These are phyloP conservation scores for Exophiala calicioides DNA, from an alignment of 2,329 filamentous ascomycete species.

Conservation along the genomic window DNA sequence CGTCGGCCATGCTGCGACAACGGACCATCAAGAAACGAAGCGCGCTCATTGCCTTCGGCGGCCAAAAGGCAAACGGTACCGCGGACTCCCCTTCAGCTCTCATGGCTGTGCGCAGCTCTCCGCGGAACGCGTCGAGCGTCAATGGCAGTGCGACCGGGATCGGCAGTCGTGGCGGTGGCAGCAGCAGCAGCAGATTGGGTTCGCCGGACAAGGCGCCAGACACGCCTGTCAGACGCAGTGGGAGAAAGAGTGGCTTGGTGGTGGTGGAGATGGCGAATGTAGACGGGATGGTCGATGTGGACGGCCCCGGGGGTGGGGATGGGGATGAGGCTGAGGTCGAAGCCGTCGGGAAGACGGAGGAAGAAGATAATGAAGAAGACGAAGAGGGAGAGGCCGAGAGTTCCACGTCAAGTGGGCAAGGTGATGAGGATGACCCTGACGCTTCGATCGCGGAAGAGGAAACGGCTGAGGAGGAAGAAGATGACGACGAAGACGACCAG, in stretches of 20 bases:
- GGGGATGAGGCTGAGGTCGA: conserved; percentile 10
- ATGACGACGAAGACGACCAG: conserved; percentile 17
- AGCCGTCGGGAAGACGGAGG: conserved; percentile 4
- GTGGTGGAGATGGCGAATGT: conserved; percentile 15
- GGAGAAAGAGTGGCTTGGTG: conserved; percentile 24
- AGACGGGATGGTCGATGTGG: conserved; percentile 9
- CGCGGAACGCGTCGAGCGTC: conserved; percentile 23
- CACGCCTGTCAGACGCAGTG: conserved; percentile 28
- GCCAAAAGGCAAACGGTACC: conserved; percentile 11
- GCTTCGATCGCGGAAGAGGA: conserved; percentile 10
- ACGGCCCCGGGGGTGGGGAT: conserved; percentile 1
- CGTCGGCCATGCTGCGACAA: conserved; percentile 29
- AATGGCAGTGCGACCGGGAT: conserved; percentile 16
- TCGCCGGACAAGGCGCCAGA: conserved; percentile 15
- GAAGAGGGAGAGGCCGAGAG: conserved; percentile 12
- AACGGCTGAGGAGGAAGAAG: conserved; percentile 13
- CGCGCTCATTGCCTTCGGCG: conserved; percentile 20
- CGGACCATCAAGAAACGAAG: conserved; percentile 27
- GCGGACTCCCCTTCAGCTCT: conserved; percentile 7
- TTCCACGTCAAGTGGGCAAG: conserved; percentile 5
- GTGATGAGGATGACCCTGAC: conserved; percentile 10
- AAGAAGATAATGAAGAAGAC: conserved; percentile 9
- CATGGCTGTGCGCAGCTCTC: conserved; percentile 27
- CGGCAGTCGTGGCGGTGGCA: conserved; percentile 10
- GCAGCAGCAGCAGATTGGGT: conserved; percentile 9